These are phyloP conservation scores for Yarrowia galli DNA, from an alignment of 1,139 yeast species.

Conservation along the genomic window DNA sequence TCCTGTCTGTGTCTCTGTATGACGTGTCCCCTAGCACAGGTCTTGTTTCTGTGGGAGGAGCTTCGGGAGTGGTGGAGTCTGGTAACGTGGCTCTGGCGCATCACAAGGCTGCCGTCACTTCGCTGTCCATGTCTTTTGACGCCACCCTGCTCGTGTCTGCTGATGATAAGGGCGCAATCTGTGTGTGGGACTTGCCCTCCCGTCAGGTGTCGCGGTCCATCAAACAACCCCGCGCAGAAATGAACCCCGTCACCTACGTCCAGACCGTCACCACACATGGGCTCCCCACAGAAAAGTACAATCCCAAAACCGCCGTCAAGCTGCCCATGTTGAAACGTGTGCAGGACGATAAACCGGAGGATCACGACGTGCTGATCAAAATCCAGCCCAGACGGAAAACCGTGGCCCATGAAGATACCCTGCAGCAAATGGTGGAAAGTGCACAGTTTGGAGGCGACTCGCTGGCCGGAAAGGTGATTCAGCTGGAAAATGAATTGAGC, in stretches of 20 bases:
- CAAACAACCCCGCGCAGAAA: constrained; percentile 56
- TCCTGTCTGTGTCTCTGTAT: constrained; percentile 66
- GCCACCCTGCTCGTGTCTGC: constrained; percentile 80
- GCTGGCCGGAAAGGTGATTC: constrained; percentile 44
- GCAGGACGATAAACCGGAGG: constrained; percentile 42
- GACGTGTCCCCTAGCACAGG: constrained; percentile 57
- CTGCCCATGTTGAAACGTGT: constrained; percentile 47
- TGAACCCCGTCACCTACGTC: constrained; percentile 40
- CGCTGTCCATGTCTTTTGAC: constrained; percentile 71
- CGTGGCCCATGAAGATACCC: constrained; percentile 39
- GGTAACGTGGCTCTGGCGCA: constrained; percentile 44
- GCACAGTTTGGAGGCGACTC: constrained; percentile 42
- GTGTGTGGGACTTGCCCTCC: constrained; percentile 75
- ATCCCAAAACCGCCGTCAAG: constrained; percentile 40
- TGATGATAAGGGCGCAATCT: constrained; percentile 70
- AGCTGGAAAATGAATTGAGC: constrained; percentile 45
- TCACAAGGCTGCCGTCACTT: constrained; percentile 55
- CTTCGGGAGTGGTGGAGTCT: constrained; percentile 54
- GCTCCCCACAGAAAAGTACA: constrained; percentile 24
- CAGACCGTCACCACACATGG: constrained; percentile 39
- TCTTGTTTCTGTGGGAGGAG: constrained; percentile 64
- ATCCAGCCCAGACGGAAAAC: constrained; percentile 38
- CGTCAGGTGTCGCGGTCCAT: constrained; percentile 75
- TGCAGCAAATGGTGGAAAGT: constrained; percentile 10
- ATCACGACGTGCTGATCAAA: constrained; percentile 45